Evolutionary conservation across 257 asterid species (phyloP).

Genomic region (Solanum acaule): DNA sequence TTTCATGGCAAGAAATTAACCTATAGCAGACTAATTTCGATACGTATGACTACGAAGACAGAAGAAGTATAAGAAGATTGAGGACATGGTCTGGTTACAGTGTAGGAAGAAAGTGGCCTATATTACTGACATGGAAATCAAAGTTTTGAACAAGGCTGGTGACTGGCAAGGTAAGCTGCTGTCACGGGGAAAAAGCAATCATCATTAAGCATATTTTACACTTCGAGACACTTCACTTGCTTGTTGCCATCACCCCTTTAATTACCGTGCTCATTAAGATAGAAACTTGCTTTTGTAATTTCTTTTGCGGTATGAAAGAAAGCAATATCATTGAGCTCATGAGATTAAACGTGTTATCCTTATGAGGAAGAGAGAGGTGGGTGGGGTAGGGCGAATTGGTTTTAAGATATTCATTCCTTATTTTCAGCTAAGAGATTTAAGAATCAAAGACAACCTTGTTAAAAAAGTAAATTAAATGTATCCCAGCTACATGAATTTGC

Average conservation of each 20-base stretch:
- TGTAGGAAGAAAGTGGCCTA: background rate
- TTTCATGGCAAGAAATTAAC: background rate
- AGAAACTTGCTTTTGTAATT: background rate
- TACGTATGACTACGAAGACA: background rate
- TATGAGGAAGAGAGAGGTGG: background rate
- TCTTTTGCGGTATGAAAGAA: background rate
- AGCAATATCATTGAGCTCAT: background rate
- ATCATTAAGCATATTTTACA: background rate
- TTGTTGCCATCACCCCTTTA: background rate
- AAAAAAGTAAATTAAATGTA: background rate
- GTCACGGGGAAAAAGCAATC: background rate
- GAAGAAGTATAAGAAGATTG: background rate
- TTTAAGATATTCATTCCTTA: background rate
- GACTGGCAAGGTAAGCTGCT: background rate
- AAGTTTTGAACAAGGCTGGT: background rate
- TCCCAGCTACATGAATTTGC: background rate
- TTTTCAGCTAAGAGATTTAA: background rate
- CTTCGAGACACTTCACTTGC: background rate
- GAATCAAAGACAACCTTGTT: background rate
- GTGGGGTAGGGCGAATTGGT: background rate
- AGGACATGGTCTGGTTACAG: background rate
- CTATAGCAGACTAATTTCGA: background rate
- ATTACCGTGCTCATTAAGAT: background rate
- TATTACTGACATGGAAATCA: background rate
- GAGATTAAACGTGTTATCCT: background rate